Base-by-base conservation (phyloP, 139 green algal genomes). In the Nannochloris sp. region DNA sequence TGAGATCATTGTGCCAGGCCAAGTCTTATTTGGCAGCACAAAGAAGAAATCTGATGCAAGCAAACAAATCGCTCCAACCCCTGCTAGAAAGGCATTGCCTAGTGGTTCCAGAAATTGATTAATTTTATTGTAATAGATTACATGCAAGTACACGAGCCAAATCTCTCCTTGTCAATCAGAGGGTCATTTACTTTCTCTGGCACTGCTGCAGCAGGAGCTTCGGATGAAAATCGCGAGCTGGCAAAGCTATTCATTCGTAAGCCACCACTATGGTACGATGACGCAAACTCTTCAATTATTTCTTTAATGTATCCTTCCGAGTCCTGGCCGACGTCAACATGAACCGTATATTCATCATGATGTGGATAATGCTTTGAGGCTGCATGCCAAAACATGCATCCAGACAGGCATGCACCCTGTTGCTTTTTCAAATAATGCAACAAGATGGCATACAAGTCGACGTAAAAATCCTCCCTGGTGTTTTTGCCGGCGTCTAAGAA, bases 331-430 rank as follows among this genome's bases (percentile, higher is more conserved):
- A 16, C 18, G n/a, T 25, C 50, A 18, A 82, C 44, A 51, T 84
- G 87, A 0, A 88, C 46, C 1, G 75, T 86, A 60, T 78, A 85
- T 21, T 71, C 78, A 57, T 88, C 82, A 63, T 86, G 78, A 50
- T 88, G 76, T 10, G 81, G 76, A 43, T 86, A 87, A 18, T 19
- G 51, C 24, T 53, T 60, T 21, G 71, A 57, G 3, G 78, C 72
- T 50, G 73, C 56, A 57, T 78, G 76, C 82, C 82, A 88, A 34
- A 81, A 64, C 15, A 76, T 43, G 7, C 51, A 63, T 12, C 74
- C 74, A 14, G 37, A 71, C 23, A 81, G 48, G n/a, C 18, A 25
- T 1, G 31, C 37, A 10, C 34, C 34, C 1, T 7, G 18, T 19
- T 61, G 44, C 2, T 54, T 21, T 21, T 24, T 27, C 70, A 74